A percentile compares a stretch with the other conserved stretches of the same genome.
Evolutionary conservation across 2,329 filamentous ascomycete genomes (phyloP).

Genomic region (Hymenoscyphus fructigenus): DNA sequence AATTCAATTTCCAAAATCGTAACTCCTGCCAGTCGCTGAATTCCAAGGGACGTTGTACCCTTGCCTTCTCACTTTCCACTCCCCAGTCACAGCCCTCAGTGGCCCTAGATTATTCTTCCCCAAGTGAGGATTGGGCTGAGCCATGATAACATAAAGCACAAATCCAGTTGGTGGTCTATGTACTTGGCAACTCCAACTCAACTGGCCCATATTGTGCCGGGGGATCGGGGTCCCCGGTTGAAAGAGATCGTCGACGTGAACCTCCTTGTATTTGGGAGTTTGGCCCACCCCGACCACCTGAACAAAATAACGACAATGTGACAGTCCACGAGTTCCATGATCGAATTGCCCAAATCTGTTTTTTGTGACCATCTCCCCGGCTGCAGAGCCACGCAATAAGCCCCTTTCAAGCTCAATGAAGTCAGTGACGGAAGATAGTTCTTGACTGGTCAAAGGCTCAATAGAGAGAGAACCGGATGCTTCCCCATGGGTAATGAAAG

Average conservation of each 20-base stretch:
- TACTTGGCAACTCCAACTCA: not conserved
- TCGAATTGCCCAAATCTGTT: not conserved
- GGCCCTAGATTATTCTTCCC: too few relatives aligned
- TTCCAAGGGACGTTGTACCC: too few relatives aligned
- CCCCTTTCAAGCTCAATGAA: not conserved
- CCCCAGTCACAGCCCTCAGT: too few relatives aligned
- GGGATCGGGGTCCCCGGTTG: not conserved
- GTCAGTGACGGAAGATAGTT: not conserved
- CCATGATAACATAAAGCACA: not conserved
- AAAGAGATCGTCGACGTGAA: not conserved
- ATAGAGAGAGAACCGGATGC: too few relatives aligned
- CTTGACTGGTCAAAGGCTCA: too few relatives aligned
- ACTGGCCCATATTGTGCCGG: not conserved
- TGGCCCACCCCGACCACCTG: not conserved
- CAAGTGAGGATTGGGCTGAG: too few relatives aligned
- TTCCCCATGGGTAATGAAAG: too few relatives aligned
- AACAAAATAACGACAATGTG: not conserved
- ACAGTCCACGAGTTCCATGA: not conserved
- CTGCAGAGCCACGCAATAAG: not conserved
- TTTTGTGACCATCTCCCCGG: too few relatives aligned
- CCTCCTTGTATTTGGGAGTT: not conserved
- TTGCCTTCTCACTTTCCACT: too few relatives aligned
- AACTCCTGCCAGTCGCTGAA: too few relatives aligned
- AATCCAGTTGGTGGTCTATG: not conserved
- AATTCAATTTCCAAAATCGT: too few relatives aligned